Base-by-base conservation (phyloP, 805 yeast genomes). In the Wickerhamiella musiphila region DNA sequence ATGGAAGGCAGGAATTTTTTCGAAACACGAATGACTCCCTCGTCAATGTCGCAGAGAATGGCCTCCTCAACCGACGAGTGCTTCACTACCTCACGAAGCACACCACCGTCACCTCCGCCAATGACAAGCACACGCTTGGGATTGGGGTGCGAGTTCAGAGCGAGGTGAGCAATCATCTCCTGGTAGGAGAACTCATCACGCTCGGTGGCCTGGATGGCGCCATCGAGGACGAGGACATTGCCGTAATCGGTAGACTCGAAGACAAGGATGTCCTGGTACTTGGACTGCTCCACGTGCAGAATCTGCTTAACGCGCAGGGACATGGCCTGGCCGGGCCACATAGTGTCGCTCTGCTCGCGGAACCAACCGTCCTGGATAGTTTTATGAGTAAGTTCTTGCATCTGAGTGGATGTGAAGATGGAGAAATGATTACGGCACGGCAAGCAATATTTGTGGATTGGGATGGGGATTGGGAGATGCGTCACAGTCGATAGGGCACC, bases 321-420 rank as follows among this genome's bases (percentile, higher is more conserved):
- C 90, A 90, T 75, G 45, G 95, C 96, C 66, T 84, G 94, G 43
- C 98, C 98, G 19, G 98, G 96, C 93, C 94, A 86, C 81, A 82
- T 78, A 53, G 93, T 79, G 57, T 84, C 81, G 44, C 93, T 78
- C 55, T 78, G 66, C 59, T 86, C 98, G 49, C 86, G 73, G 63
- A 86, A 86, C 98, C 98, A 86, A 51, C 95, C 95, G 58, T 90
- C 83, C 23, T 35, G 29, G 27, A 47, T 38, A 4, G 44, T 26
- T 17, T 41, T 42, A 42, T 45, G 50, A 18, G 44, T 39, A 35
- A 47, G 34, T 17, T 42, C 39, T 23, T 42, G 40, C 46, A 40
- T 42, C 8, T 18, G 23, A 15, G 20, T 15, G 22, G 12, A 16
- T 14, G 14, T 14, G 18, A 12, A 25, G 28, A 18, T 25, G 10